Evolutionary conservation across 306 rosid genomes (phyloP), one percentile per base, ranked within the genome.

Genomic region (Pyrus bretschneideri): DNA sequence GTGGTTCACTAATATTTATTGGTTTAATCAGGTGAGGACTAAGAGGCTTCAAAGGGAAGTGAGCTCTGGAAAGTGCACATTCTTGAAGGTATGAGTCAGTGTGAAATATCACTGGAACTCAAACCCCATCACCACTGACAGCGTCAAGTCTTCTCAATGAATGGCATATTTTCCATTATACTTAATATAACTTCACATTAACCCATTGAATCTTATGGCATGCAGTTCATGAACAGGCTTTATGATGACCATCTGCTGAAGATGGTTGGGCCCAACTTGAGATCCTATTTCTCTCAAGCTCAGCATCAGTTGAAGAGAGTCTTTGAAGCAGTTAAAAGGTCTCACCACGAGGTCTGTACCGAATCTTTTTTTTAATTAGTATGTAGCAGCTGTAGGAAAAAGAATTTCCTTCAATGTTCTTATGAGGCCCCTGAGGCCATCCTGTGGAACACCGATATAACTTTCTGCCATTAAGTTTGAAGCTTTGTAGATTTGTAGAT

Each of bases 311-410:
- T 87, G 73, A 81, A 89, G 81, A 80, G 80, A 72, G 79, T 68
- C 73, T 88, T 78, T 78, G 54, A 74, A 35, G 74, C 74, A 71
- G 78, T 82, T 23, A 89, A 84, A 82, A 86, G 73, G 74, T 88
- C 87, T 84, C 97, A 95, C 79, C 98, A 89, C 67, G 82, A 90
- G 98, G 97, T 95, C 46, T 66, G 85, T 85, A 67, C 73, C 64
- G 64, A 68, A 77, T 61, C 21, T 54, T 3, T n/a, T 40, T 27
- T 52, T 58, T 79, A 30, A 22, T 83, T 52, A 76, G 21, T 80
- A 52, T 73, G 40, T 65, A 30, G 27, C 42, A 35, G 42, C 17
- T 38, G 49, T 74, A 9, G 31, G 74, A 54, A 67, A 35, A 73
- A 52, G 67, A 61, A 75, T 22, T 18, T 74, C 18, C 42, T 68